Percentiles rank a stretch among this genome's conserved stretches.
Evolutionary conservation across 106 monocot species (phyloP).

Genomic region (Hemerocallis citrina): DNA sequence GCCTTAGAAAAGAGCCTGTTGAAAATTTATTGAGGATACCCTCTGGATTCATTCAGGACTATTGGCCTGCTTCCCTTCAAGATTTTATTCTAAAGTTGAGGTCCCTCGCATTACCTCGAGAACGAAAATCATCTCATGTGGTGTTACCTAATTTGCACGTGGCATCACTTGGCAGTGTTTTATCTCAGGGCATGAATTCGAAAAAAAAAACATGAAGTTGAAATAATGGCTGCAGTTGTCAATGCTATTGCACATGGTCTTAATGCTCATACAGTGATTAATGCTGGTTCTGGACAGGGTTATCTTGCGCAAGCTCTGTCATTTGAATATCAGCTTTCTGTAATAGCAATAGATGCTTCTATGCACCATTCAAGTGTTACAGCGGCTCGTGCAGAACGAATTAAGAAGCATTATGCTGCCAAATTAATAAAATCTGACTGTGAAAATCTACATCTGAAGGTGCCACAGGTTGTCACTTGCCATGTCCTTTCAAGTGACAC

Average conservation of each 20-base stretch:
- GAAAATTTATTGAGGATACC: constrained; percentile 66
- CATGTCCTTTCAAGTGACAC: constrained; percentile 69
- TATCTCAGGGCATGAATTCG: constrained; percentile 88
- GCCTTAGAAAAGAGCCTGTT: constrained; percentile 54
- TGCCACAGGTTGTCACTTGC: constrained; percentile 70
- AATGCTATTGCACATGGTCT: constrained; percentile 34
- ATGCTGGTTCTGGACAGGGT: constrained; percentile 99
- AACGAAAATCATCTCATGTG: constrained; percentile 35
- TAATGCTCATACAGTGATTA: constrained; percentile 64
- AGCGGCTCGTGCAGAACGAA: constrained; percentile 69
- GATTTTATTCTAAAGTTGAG: constrained; percentile 50
- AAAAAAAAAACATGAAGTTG: constrained; percentile 99
- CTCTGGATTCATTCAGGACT: constrained; percentile 47
- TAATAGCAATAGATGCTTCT: constrained; percentile 95
- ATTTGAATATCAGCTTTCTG: constrained; percentile 73
- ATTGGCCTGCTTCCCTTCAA: constrained; percentile 75
- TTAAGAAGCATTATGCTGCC: constrained; percentile 79
- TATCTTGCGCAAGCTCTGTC: constrained; percentile 93
- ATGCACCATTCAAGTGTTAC: constrained; percentile 87
- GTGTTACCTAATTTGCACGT: constrained; percentile 43
- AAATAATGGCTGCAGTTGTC: constrained; percentile 56
- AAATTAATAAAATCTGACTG: constrained; percentile 46
- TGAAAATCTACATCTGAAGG: constrained; percentile 31
- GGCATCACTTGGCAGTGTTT: constrained; percentile 59
- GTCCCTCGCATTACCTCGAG: constrained; percentile 48